Base-by-base conservation (phyloP, 2,329 filamentous ascomycete species). In the Paracoccidioides lutzii region DNA sequence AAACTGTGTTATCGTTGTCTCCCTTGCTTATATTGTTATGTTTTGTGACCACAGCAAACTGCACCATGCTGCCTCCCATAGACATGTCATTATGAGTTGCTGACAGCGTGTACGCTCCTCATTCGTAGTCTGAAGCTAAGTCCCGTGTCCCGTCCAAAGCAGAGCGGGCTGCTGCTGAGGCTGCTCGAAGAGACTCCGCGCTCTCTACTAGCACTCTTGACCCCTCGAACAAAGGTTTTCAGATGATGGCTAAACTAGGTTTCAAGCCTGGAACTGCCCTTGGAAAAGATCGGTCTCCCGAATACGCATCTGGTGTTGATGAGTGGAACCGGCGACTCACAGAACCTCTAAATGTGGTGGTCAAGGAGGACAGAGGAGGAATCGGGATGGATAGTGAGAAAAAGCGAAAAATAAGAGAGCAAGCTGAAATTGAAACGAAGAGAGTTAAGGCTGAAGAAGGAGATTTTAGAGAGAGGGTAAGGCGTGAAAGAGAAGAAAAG, bases 201-300 rank as follows among this genome's bases (percentile, higher is more conserved):
- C 80, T 96, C 32, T 79, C 83, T 4, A 87, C 75, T n/a, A 87
- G 85, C 4, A 76, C 93, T 51, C 75, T 95, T 5, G 80, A 83
- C 22, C 78, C 81, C 52, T 80, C 79, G 63, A 94, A 84, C 73
- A 97, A 96, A 67, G 93, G 91, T 1, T 82, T 94, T 59, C 83
- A 88, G 61, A 96, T 98, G 89, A 95, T 98, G 90, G 85, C 88
- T 28, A 91, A 88, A 71, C 88, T 98, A 78, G 93, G 93, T 0
- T 98, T 94, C 74, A 85, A 82, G 57, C 76, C 81, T 22, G 90
- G 90, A 30, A 82, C 81, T 40, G 79, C 83, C 0, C 75, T 97
- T 3, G 93, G 93, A 1, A 82, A 80, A 62, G 74, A 76, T n/a
- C 72, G 73, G 7, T 59, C 66, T n/a, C 64, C 63, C 10, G 64